Conservation (phyloP, 2,329 filamentous ascomycete species). For the Ilyonectria destructans region DNA sequence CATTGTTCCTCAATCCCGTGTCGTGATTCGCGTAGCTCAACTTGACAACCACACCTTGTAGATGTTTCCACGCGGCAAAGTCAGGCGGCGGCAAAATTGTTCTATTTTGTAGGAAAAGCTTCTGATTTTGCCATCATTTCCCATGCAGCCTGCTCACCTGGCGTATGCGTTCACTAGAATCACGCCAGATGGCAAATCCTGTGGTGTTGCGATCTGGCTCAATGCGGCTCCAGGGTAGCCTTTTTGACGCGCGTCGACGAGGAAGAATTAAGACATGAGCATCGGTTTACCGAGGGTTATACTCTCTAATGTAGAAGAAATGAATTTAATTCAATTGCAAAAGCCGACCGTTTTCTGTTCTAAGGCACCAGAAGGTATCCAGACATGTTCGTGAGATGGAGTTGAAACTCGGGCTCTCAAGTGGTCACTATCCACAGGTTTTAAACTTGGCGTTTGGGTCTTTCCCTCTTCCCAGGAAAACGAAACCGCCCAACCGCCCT, state of each 20-base stretch:
- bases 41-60: background rate
- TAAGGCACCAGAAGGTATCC: background rate
- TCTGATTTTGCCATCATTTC: background rate
- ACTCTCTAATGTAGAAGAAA: background rate
- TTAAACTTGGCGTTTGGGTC: background rate
- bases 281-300: too few species aligned
- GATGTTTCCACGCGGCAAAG: background rate
- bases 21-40: slow-evolving; percentile 1
- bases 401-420: slow-evolving; percentile 1
- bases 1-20: background rate
- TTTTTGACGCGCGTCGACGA: too few species aligned
- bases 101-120: too few species aligned
- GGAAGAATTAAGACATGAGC: too few species aligned
- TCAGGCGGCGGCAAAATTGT: background rate
- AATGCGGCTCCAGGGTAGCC: too few species aligned
- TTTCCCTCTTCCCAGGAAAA: slow-evolving; percentile 34
- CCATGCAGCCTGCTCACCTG: background rate
- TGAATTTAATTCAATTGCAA: background rate
- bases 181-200: too few species aligned
- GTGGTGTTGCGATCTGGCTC: too few species aligned
- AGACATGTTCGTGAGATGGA: background rate
- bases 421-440: background rate
- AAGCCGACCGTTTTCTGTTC: background rate
- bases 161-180: too few species aligned
- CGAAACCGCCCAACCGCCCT: slow-evolving; percentile 38